Conservation (phyloP, 2,329 filamentous ascomycete species). For the Ophiostoma ulmi region DNA sequence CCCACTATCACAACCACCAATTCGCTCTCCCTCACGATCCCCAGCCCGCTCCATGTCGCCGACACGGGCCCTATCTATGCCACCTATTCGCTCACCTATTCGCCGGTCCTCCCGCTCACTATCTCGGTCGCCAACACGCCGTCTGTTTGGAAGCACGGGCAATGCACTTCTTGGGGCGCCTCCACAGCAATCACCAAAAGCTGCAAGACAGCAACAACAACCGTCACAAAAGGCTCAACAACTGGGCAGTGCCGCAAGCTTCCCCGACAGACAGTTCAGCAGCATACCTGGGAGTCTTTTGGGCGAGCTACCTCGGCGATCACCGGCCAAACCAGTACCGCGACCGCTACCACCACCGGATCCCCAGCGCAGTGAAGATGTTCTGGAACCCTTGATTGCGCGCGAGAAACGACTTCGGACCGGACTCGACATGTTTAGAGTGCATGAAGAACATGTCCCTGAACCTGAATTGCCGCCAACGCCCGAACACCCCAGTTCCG, state of each 20-base stretch:
- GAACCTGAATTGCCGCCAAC: conserved; percentile 63
- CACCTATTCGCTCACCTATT: background rate
- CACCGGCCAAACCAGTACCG: conserved; percentile 41
- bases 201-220: background rate
- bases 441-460: conserved; percentile 34
- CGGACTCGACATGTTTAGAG: conserved; percentile 35
- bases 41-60: conserved; percentile 3
- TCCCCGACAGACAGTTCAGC: background rate
- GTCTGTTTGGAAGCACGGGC: conserved; percentile 20
- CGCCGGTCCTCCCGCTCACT: conserved; percentile 18
- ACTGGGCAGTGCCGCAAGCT: background rate
- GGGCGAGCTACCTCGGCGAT: conserved; percentile 38
- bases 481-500: conserved; percentile 47
- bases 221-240: background rate
- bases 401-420: conserved; percentile 34
- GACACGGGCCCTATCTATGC: conserved; percentile 5
- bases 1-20: conserved; percentile 14
- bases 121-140: conserved; percentile 31
- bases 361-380: conserved; percentile 40
- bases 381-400: conserved; percentile 41
- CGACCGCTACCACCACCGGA: conserved; percentile 45
- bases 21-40: conserved; percentile 17
- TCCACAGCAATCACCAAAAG: conserved; percentile 7
- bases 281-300: conserved; percentile 32
- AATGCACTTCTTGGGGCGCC: conserved; percentile 17